Evolutionary conservation across 306 rosid species (phyloP), one percentile per base, ranked within the genome.

Genomic region (Trifolium subterraneum): DNA sequence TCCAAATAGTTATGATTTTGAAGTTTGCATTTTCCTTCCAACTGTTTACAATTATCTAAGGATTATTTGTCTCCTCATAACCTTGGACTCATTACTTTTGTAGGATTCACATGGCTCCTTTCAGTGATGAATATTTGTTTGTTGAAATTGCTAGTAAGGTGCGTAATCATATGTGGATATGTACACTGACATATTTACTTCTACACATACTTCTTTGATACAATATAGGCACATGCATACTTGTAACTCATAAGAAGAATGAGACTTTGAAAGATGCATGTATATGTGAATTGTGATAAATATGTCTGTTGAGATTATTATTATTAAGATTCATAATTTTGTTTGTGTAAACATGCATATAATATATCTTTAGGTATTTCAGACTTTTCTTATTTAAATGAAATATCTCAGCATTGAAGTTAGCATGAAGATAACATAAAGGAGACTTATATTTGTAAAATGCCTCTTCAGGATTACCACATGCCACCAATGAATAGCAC

Each of bases 71-170:
- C 70, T 77, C 81, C 72, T 85, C 73, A 79, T 82, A 48, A 85
- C 75, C 78, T 67, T 73, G 79, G 64, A 35, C 81, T 84, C 58
- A 83, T 83, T 83, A 36, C 66, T 78, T 75, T 20, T 86, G 90
- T 81, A 93, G 98, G 96, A 91, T 93, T 82, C 97, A 93, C 82
- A 91, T 93, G 98, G 98, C 98, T 72, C 98, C 98, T 83, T 93
- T 93, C 92, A 88, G 92, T 63, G 98, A 93, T 83, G 97, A 93
- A 78, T 93, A 89, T 86, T 83, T 93, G 78, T 93, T 93, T 82
- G 85, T 91, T 79, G 98, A 93, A 87, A 84, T 93, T 63, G 97
- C 98, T 74, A 93, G 89, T 75, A 93, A 93, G 98, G 98, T 93
- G 82, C 10, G 88, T 79, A 33, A 61, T 39, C 45, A 9, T 77